Evolutionary conservation across 805 yeast genomes (phyloP).

Genomic region (Lipomyces yamanashiensis): DNA sequence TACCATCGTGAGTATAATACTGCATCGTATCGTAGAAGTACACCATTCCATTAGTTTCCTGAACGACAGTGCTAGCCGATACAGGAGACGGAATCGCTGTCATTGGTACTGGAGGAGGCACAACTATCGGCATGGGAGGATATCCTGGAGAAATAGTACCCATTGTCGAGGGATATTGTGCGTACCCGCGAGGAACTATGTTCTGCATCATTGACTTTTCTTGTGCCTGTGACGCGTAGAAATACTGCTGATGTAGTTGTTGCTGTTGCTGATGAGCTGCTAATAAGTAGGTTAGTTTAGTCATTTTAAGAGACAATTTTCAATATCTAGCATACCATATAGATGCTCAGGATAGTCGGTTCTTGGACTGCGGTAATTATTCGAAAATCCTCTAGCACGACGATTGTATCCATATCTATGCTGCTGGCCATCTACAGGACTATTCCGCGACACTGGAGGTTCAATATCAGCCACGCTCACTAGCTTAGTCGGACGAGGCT

Average conservation of each 20-base stretch:
- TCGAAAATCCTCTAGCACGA: constrained; percentile 19
- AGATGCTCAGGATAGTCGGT: constrained; percentile 4
- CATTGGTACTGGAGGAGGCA: constrained; percentile 26
- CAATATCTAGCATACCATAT: constrained; percentile 2
- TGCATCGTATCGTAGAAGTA: constrained; percentile 31
- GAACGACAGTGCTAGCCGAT: constrained; percentile 16
- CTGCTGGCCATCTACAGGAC: constrained; percentile 18
- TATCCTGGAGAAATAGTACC: constrained; percentile 1
- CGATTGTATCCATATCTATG: constrained; percentile 8
- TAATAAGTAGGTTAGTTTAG: not conserved
- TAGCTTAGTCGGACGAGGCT: constrained; percentile 34
- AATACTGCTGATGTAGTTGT: constrained; percentile 8
- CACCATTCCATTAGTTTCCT: constrained; percentile 34
- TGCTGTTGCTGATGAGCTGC: constrained; percentile 12
- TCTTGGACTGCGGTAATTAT: constrained; percentile 14
- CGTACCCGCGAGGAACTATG: constrained; percentile 19
- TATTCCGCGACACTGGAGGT: constrained; percentile 14
- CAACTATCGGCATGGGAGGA: constrained; percentile 14
- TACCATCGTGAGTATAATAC: constrained; percentile 6
- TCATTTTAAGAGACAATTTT: not conserved
- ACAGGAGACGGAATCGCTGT: constrained; percentile 23
- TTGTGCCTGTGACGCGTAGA: constrained; percentile 2
- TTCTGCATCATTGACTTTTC: constrained; percentile 18
- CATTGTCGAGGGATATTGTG: constrained; percentile 6
- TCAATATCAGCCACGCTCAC: constrained; percentile 34